Conservation (phyloP, 805 yeast genomes). For the Pichia californica region DNA sequence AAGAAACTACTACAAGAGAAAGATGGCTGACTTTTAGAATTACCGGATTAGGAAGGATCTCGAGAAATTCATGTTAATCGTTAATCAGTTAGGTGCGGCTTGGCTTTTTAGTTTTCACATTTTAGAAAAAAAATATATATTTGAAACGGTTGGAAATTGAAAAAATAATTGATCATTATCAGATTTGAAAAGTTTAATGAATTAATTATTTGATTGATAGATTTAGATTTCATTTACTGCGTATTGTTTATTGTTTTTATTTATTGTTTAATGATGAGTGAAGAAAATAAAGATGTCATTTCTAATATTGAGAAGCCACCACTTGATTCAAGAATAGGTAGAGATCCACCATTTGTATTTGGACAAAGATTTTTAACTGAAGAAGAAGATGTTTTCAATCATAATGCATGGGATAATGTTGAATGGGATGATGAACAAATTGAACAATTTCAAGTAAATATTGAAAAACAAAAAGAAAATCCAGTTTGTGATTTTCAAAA, state of each 20-base stretch:
- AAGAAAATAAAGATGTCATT: no score
- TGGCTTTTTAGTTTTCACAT: no score
- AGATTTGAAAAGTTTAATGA: no score
- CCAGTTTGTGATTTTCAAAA: slow-evolving; percentile 92
- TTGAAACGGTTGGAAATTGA: no score
- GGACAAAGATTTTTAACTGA: slow-evolving; percentile 76
- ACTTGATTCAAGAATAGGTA: slow-evolving; percentile 58
- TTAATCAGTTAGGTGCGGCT: no score
- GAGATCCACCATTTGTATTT: slow-evolving; percentile 85
- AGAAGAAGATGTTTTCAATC: slow-evolving; percentile 79
- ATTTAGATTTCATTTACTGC: no score
- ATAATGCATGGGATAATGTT: slow-evolving; percentile 96
- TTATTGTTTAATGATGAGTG: no score
- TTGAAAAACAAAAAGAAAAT: slow-evolving; percentile 60
- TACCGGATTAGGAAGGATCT: neutral
- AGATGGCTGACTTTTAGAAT: slow-evolving; percentile 1
- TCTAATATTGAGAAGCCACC: slow-evolving; percentile 28
- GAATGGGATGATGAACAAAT: slow-evolving; percentile 95
- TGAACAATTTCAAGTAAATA: slow-evolving; percentile 43
- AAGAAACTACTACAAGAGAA: neutral
- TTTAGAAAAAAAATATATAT: no score
- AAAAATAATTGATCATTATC: no score
- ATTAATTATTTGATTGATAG: no score
- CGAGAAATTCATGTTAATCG: no score
- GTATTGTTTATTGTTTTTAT: no score